Base-by-base conservation (phyloP, 306 rosid genomes). In the Malus orientalis region DNA sequence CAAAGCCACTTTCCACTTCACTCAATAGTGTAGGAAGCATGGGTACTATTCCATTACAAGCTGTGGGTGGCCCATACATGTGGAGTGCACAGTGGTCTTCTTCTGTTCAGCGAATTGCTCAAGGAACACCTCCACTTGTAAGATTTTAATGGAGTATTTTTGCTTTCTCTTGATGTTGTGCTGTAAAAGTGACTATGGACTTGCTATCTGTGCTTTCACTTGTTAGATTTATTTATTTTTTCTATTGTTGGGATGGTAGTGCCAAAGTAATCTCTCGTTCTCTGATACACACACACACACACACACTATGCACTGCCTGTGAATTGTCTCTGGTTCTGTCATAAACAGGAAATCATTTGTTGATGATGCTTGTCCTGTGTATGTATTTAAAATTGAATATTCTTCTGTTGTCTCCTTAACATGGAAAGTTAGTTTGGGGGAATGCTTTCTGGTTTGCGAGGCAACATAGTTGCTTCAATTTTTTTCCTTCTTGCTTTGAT, bases 71-170 rank as follows among this genome's bases (percentile, higher is more conserved):
- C 75, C 99, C 99, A 65, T 95, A 95, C 83, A 86, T 95, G 97
- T 95, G 99, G 99, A 92, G 91, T 82, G 36, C 70, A 36, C 89
- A 85, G 77, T 95, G 99, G 97, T 88, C 89, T 84, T 82, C 89
- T 80, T 96, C 99, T 78, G 99, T 92, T 74, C 93, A 84, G 83
- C 80, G 79, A 67, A 95, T 95, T 84, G 91, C 99, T 69, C 97
- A 83, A 79, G 99, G 99, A 80, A 95, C 99, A 78, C 99, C 99
- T 85, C 96, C 99, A 73, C 96, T 95, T 45, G 99, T 95, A 90
- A 89, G 99, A 88, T 81, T 45, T 45, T 70, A 54, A 44, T 70
- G 32, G 67, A 23, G 60, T 36, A 23, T 27, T 38, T 69, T 29
- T 44, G 29, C 15, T 29, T 60, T 45, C 65, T 40, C 8, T 67